phyloP scores from a whole-genome alignment of 2,329 filamentous ascomycete species.

The Phoma sp. region DNA sequence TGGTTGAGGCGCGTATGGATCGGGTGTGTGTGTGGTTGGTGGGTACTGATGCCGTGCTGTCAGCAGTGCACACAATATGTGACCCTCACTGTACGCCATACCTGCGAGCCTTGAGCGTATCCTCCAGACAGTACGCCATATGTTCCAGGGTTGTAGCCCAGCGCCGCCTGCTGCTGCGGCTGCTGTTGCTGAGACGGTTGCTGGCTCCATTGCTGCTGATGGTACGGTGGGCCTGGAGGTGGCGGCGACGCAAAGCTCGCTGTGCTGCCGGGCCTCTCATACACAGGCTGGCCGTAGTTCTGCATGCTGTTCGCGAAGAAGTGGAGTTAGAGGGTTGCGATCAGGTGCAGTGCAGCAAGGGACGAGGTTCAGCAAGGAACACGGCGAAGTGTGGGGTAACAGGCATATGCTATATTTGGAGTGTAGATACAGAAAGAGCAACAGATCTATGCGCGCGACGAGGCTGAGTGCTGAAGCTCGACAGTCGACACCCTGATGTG shows the following conservation, averaged over 20 bases:
- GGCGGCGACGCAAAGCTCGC: conserved; percentile 33
- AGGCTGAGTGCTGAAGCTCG: conserved; percentile 40
- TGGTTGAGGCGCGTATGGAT: conserved; percentile 31
- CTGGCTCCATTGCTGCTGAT: conserved; percentile 42
- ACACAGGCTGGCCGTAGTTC: conserved; percentile 39
- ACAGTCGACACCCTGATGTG: conserved; percentile 14
- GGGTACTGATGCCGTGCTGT: conserved; percentile 2
- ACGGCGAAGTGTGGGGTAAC: conserved; percentile 16
- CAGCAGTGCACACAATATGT: not conserved
- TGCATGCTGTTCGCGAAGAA: conserved; percentile 38
- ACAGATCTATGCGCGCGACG: conserved; percentile 21
- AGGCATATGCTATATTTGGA: conserved; percentile 22
- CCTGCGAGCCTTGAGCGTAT: conserved; percentile 27
- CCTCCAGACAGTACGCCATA: conserved; percentile 43
- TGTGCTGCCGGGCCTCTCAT: conserved; percentile 42
- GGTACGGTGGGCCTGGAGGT: conserved; percentile 37
- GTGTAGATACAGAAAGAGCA: conserved; percentile 27
- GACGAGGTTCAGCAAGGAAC: conserved; percentile 10
- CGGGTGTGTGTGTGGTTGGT: conserved; percentile 15
- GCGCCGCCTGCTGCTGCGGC: conserved; percentile 26
- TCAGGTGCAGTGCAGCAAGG: conserved; percentile 17
- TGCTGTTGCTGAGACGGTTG: conserved; percentile 24
- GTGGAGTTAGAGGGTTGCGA: conserved; percentile 16
- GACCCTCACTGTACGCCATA: conserved; percentile 1
- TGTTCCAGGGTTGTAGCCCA: conserved; percentile 42